Evolutionary conservation across 202 grass and related monocot genomes (phyloP).

Genomic region (Zizania palustris): DNA sequence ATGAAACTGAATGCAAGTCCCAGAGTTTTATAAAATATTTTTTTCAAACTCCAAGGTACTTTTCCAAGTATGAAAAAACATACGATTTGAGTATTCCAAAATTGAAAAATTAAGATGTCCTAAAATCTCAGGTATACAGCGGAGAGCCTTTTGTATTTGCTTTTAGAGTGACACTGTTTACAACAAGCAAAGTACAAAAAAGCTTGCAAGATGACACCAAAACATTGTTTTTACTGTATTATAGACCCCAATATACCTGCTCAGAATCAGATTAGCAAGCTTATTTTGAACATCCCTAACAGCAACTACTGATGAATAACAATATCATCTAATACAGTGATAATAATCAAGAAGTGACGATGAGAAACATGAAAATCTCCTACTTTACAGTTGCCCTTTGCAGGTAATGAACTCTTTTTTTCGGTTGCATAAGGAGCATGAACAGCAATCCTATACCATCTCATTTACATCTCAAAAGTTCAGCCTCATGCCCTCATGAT

Average conservation of each 20-base stretch:
- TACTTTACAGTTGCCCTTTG: constrained; percentile 37
- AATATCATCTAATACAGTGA: constrained; percentile 29
- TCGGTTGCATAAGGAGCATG: background rate
- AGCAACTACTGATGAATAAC: constrained; percentile 29
- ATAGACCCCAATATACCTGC: background rate
- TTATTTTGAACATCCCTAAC: constrained; percentile 35
- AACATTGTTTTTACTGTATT: constrained; percentile 25
- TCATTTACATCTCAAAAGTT: constrained; percentile 29
- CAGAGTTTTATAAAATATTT: background rate
- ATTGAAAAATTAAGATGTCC: too few relatives aligned
- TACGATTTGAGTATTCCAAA: too few relatives aligned
- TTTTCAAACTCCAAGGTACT: background rate
- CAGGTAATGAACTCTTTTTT: constrained; percentile 12
- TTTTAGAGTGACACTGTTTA: background rate
- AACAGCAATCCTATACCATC: constrained; percentile 10
- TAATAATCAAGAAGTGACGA: constrained; percentile 16
- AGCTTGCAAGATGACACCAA: constrained; percentile 5
- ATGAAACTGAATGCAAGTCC: background rate
- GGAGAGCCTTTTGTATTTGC: background rate
- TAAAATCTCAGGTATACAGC: background rate
- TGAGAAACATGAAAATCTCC: constrained; percentile 4
- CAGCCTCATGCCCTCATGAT: constrained; percentile 13
- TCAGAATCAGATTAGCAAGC: constrained; percentile 37
- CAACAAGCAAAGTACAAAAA: constrained; percentile 12
- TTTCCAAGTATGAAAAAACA: too few relatives aligned